phyloP scores from a whole-genome alignment of 805 yeast genomes.

The Candida nemodendra region DNA sequence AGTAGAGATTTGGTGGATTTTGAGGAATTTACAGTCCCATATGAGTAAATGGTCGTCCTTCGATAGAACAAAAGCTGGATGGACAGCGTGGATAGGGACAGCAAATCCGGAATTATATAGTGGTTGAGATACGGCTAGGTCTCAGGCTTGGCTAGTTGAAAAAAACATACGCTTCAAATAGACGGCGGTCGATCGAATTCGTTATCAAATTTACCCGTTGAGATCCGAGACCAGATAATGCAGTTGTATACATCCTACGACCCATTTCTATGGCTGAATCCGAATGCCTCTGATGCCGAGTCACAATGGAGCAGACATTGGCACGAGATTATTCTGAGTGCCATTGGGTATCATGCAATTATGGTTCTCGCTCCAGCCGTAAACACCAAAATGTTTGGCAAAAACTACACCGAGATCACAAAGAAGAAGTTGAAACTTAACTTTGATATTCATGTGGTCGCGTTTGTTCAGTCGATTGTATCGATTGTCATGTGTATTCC shows the following conservation, averaged over 20 bases:
- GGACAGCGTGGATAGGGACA: too few relatives aligned
- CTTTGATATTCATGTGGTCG: constrained; percentile 88
- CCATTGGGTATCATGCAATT: constrained; percentile 56
- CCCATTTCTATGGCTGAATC: constrained; percentile 42
- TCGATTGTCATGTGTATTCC: constrained; percentile 64
- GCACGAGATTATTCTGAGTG: constrained; percentile 70
- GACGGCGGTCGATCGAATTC: too few relatives aligned
- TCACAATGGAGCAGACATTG: constrained; percentile 51
- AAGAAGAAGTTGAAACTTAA: constrained; percentile 53
- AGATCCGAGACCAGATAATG: too few relatives aligned
- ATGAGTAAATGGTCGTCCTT: too few relatives aligned
- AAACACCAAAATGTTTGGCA: constrained; percentile 49
- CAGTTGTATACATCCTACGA: constrained; percentile 33
- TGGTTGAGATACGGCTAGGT: too few relatives aligned
- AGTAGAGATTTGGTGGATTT: too few relatives aligned
- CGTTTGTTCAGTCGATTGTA: constrained; percentile 77
- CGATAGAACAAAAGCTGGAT: too few relatives aligned
- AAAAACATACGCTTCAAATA: too few relatives aligned
- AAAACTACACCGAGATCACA: constrained; percentile 48
- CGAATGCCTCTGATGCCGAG: constrained; percentile 46
- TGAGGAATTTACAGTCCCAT: too few relatives aligned
- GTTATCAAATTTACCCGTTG: too few relatives aligned
- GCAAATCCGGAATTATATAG: too few relatives aligned
- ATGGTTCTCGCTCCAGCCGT: constrained; percentile 53
- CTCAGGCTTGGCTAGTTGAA: too few relatives aligned